Percentiles rank a stretch among this genome's conserved stretches.
phyloP scores from a whole-genome alignment of 176 grass and related monocot genomes.

The Zoysia japonica region DNA sequence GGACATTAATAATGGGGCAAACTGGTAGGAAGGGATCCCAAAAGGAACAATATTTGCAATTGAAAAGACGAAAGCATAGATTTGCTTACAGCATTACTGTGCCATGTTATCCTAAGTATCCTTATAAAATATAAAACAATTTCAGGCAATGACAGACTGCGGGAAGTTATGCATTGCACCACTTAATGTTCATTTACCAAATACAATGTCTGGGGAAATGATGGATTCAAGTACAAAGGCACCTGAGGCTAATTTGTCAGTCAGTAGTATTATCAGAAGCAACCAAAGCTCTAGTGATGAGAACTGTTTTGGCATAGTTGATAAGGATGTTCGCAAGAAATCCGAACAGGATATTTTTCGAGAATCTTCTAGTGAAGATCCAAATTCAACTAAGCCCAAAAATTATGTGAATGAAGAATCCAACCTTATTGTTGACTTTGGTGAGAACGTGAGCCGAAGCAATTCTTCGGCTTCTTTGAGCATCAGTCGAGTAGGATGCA shows the following conservation, averaged over 20 bases:
- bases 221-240: neutral
- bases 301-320: neutral
- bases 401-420: neutral
- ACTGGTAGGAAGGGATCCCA: neutral
- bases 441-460: neutral
- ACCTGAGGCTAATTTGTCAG: neutral
- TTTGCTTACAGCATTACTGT: neutral
- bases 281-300: neutral
- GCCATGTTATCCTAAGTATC: neutral
- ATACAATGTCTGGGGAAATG: neutral
- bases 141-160: constrained; percentile 6
- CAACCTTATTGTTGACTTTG: neutral
- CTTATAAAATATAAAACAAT: neutral
- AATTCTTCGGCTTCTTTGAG: neutral
- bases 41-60: constrained; percentile 1
- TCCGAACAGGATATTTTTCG: neutral
- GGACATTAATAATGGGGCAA: neutral
- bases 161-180: constrained; percentile 5
- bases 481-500: neutral
- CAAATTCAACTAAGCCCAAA: neutral
- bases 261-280: neutral
- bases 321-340: neutral
- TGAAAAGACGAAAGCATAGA: neutral
- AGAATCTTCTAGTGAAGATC: neutral
- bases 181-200: constrained; percentile 9